phyloP scores from a whole-genome alignment of 1,139 yeast genomes.

The Saccharomyces hybrid region DNA sequence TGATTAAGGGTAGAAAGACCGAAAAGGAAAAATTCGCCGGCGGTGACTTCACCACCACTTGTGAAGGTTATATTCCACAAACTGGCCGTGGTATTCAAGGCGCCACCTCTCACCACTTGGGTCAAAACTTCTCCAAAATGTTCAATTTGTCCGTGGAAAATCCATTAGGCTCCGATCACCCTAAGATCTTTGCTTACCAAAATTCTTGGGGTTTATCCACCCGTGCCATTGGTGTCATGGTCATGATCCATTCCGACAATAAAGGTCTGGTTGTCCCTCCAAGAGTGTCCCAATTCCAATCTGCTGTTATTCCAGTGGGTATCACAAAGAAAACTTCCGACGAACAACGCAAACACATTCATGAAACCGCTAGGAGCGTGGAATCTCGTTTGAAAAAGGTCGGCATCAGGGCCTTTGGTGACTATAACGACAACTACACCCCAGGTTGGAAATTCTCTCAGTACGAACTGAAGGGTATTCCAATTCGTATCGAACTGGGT shows the following conservation, averaged over 20 bases:
- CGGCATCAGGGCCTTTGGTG: slow-evolving; percentile 72
- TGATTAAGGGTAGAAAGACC: slow-evolving; percentile 94
- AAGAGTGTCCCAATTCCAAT: slow-evolving; percentile 88
- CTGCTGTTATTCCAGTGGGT: slow-evolving; percentile 91
- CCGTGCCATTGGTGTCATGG: slow-evolving; percentile 98
- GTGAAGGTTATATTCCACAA: slow-evolving; percentile 94
- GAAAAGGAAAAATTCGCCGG: too few species aligned
- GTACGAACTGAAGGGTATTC: slow-evolving; percentile 94
- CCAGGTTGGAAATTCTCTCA: slow-evolving; percentile 99
- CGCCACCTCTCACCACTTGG: slow-evolving; percentile 96
- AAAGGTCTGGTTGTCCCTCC: slow-evolving; percentile 98
- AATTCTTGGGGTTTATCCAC: slow-evolving; percentile 99
- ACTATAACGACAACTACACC: slow-evolving; percentile 87
- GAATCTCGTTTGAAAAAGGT: slow-evolving; percentile 50
- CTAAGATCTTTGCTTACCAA: slow-evolving; percentile 84
- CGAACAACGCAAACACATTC: slow-evolving; percentile 64
- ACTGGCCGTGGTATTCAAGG: slow-evolving; percentile 99
- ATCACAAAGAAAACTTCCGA: slow-evolving; percentile 77
- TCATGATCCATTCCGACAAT: slow-evolving; percentile 97
- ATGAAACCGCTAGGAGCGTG: slow-evolving; percentile 59
- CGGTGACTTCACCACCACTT: too few species aligned
- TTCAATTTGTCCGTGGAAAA: slow-evolving; percentile 91
- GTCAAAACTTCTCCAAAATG: slow-evolving; percentile 98
- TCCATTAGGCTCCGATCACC: slow-evolving; percentile 83
- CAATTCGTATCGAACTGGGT: slow-evolving; percentile 89